A percentile compares a stretch with the other conserved stretches of the same genome.
phyloP scores from a whole-genome alignment of 371 early-diverging fungal species.

The Phascolomyces articulosus region DNA sequence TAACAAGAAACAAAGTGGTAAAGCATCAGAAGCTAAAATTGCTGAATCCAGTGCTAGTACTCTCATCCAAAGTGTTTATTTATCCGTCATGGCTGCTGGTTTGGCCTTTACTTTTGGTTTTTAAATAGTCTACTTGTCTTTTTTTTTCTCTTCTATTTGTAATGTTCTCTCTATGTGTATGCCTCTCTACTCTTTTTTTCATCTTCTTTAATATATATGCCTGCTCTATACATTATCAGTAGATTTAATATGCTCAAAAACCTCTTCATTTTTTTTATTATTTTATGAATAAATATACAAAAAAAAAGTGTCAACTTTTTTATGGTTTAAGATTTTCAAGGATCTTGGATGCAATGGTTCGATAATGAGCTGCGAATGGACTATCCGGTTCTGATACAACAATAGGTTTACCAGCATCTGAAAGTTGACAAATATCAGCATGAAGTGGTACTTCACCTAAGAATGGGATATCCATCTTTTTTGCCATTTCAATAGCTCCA shows the following conservation, averaged over 20 bases:
- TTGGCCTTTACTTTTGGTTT: constrained; percentile 3
- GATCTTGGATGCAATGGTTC: constrained; percentile 63
- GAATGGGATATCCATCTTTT: constrained; percentile 63
- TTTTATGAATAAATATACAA: background rate
- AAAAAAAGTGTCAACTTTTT: background rate
- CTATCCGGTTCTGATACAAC: constrained; percentile 71
- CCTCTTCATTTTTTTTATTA: background rate
- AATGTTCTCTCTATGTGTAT: background rate
- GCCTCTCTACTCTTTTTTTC: background rate
- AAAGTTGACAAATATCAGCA: constrained; percentile 70
- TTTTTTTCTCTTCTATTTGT: background rate
- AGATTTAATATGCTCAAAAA: background rate
- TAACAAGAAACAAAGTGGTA: background rate
- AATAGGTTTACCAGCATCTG: constrained; percentile 82
- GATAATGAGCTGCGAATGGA: constrained; percentile 62
- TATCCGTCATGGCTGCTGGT: background rate
- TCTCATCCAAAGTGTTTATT: background rate
- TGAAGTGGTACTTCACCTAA: constrained; percentile 84
- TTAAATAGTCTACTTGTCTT: background rate
- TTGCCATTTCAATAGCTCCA: constrained; percentile 64
- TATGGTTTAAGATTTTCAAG: constrained; percentile 28
- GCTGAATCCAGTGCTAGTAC: background rate
- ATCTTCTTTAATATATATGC: no score
- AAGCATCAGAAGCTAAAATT: background rate
- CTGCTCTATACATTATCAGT: no score